These are phyloP conservation scores for Bifiguratus adelaidae DNA, from an alignment of 192 early-diverging fungal genomes.

Conservation along the genomic window DNA sequence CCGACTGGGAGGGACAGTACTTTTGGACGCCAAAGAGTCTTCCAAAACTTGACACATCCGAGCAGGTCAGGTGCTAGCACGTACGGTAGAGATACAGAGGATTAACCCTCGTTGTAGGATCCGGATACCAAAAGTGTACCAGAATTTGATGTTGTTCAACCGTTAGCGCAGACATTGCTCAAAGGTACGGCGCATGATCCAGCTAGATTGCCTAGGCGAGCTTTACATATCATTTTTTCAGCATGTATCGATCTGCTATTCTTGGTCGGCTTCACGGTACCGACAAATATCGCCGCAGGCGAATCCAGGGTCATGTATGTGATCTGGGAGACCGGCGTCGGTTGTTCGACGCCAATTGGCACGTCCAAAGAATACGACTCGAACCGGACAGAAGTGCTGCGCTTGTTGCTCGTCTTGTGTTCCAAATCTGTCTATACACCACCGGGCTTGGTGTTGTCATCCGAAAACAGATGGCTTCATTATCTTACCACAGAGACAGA, in stretches of 20 bases:
- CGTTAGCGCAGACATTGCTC: no score
- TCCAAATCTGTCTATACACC: slow-evolving; percentile 74
- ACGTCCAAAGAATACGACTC: slow-evolving; percentile 55
- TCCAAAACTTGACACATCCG: no score
- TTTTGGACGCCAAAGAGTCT: slow-evolving; percentile 59
- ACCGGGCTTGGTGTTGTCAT: slow-evolving; percentile 29
- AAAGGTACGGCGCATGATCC: no score
- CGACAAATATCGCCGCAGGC: slow-evolving; percentile 25
- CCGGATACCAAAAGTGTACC: no score
- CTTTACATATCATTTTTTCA: no score
- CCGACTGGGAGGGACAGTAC: slow-evolving; percentile 43
- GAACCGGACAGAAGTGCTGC: slow-evolving; percentile 69
- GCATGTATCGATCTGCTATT: slow-evolving; percentile 45
- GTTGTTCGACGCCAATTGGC: slow-evolving; percentile 55
- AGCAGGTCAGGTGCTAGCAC: no score
- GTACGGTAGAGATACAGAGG: no score
- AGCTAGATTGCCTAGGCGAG: no score
- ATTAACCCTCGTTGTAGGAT: no score
- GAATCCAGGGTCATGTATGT: slow-evolving; percentile 42
- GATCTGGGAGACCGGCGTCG: slow-evolving; percentile 73
- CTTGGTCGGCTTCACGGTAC: slow-evolving; percentile 60
- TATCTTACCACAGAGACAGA: slow-evolving; percentile 42
- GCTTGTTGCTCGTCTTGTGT: slow-evolving; percentile 66
- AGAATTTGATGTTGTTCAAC: no score
- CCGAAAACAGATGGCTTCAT: slow-evolving; percentile 46